Conservation (phyloP, 225 moss, liverwort and hornwort genomes). For the Pseudisothecium myosuroides region DNA sequence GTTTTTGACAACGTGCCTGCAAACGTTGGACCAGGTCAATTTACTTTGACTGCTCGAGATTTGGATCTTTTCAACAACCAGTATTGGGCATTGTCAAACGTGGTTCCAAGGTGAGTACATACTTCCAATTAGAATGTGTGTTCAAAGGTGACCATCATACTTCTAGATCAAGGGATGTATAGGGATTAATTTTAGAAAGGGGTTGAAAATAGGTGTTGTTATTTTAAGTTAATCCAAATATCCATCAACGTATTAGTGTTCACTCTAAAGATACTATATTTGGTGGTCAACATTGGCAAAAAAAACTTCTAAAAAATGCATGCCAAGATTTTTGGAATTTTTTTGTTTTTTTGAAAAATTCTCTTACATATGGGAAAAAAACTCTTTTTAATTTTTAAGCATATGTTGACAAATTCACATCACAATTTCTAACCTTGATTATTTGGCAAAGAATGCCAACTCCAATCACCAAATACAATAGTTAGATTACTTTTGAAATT, state of each 20-base stretch:
- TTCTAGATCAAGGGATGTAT: too few species aligned
- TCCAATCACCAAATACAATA: fast-evolving
- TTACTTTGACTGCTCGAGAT: too few species aligned
- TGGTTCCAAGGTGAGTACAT: too few species aligned
- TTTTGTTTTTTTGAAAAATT: neutral
- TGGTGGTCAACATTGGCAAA: fast-evolving
- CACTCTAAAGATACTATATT: fast-evolving
- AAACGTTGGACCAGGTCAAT: too few species aligned
- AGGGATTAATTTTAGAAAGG: too few species aligned
- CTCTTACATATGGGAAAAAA: too few species aligned
- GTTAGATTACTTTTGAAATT: neutral
- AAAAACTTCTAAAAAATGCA: neutral
- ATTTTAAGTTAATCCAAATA: neutral
- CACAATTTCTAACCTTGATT: neutral
- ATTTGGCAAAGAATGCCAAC: fast-evolving
- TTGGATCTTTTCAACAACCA: too few species aligned
- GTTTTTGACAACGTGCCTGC: too few species aligned
- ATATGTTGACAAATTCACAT: neutral
- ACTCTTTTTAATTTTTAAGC: neutral
- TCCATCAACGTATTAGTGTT: neutral
- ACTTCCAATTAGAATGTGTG: too few species aligned
- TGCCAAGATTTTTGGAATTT: fast-evolving
- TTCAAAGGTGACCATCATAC: too few species aligned
- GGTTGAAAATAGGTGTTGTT: too few species aligned
- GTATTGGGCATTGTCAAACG: too few species aligned